phyloP scores from a whole-genome alignment of 2,329 filamentous ascomycete species.

The Neonectria sp. region DNA sequence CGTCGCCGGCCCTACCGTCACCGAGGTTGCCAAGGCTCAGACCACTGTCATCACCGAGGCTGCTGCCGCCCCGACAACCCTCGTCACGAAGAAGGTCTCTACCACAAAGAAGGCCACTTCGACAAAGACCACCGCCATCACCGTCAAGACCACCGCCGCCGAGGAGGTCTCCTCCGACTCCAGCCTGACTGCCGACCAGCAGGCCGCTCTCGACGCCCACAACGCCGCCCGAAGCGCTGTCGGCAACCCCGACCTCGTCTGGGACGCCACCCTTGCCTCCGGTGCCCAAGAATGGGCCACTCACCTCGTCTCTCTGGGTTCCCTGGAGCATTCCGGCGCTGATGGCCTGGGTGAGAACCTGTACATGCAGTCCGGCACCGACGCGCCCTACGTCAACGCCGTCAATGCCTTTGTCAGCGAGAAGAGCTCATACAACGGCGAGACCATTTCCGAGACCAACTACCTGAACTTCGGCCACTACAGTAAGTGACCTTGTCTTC shows the following conservation, averaged over 20 bases:
- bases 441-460: constrained; percentile 39
- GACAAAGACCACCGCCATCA: constrained; percentile 21
- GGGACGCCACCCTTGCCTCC: constrained; percentile 42
- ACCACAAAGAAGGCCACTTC: constrained; percentile 18
- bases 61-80: constrained; percentile 9
- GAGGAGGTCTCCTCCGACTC: constrained; percentile 18
- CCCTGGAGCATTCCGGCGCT: constrained; percentile 37
- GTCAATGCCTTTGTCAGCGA: constrained; percentile 41
- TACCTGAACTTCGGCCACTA: constrained; percentile 45
- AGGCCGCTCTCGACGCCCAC: constrained; percentile 44
- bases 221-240: constrained; percentile 44
- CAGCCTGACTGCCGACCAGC: constrained; percentile 39
- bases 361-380: constrained; percentile 36
- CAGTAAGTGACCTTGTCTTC: constrained; percentile 27
- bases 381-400: constrained; percentile 36
- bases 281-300: constrained; percentile 44
- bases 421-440: constrained; percentile 43
- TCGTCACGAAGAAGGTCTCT: constrained; percentile 22
- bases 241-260: constrained; percentile 36
- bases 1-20: constrained; percentile 14
- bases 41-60: not conserved
- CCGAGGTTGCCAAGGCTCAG: constrained; percentile 9
- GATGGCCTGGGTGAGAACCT: constrained; percentile 46
- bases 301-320: constrained; percentile 39
- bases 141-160: constrained; percentile 1